Percentiles rank a stretch among this genome's conserved stretches.
Evolutionary conservation across 345 rosid genomes (phyloP).

Genomic region (Eucalyptus tenuipes): DNA sequence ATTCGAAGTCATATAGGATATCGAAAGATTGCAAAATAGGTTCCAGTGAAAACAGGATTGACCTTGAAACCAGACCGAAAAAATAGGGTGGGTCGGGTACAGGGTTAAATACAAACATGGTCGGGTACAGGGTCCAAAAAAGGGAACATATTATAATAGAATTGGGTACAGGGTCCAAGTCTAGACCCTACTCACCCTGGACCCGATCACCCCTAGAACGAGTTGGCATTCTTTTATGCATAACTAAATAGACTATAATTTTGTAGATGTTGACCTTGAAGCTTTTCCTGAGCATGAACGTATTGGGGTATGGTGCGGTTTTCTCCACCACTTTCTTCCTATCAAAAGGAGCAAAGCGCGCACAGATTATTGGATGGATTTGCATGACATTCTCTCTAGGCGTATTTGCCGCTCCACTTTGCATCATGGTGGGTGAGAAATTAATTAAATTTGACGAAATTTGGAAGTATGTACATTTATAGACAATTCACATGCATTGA

Average conservation of each 20-base stretch:
- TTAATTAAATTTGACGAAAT: background rate
- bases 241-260: background rate
- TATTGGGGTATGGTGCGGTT: slow-evolving; percentile 50
- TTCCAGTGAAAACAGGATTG: too few species aligned
- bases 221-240: background rate
- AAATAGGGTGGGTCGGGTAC: too few species aligned
- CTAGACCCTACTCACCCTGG: too few species aligned
- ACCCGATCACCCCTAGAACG: too few species aligned
- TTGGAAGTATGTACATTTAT: background rate
- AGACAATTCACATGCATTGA: background rate
- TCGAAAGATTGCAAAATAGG: too few species aligned
- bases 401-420: slow-evolving; percentile 82
- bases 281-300: slow-evolving; percentile 29
- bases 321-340: slow-evolving; percentile 29
- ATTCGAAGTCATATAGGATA: too few species aligned
- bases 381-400: slow-evolving; percentile 59
- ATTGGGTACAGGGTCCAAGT: too few species aligned
- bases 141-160: too few species aligned
- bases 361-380: slow-evolving; percentile 51
- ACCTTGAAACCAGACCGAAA: too few species aligned
- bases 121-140: too few species aligned
- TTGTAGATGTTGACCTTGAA: slow-evolving; percentile 42
- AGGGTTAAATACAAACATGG: fast-evolving
- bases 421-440: slow-evolving; percentile 44
- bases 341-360: slow-evolving; percentile 20